Base-by-base conservation (phyloP, 345 rosid genomes). In the Eucalyptus fibrosa region DNA sequence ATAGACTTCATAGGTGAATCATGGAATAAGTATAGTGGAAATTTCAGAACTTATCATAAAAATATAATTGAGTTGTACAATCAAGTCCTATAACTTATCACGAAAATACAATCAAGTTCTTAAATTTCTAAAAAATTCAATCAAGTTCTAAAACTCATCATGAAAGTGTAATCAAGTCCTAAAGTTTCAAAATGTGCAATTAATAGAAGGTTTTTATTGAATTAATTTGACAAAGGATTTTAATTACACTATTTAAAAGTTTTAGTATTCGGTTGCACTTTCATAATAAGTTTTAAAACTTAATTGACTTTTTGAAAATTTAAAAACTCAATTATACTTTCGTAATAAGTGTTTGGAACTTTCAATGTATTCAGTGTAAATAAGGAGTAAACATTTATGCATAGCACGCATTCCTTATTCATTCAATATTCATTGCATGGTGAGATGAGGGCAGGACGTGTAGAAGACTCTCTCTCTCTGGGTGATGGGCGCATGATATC, bases 51-150 rank as follows among this genome's bases (percentile, higher is more conserved):
- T 56, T 10, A 56, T 56, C 0, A 9, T 56, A 19, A 56, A 56
- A 23, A 0, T 56, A 24, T 0, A 56, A 56, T 23, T 56, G 2
- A 56, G 1, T 56, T 24, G 6, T 10, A 56, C 6, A 56, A 56
- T 21, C 1, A 55, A 55, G 0, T 55, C 10, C 0, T 55, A 55
- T 19, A 8, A 21, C 0, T 55, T 8, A 7, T 51, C 0, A 51
- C 0, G 1, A 51, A 55, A 55, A 7, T 21, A 55, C 0, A 55
- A 55, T 55, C 0, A 4, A 55, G 0, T 55, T 2, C 0, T 21
- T 8, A 21, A 55, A 55, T 18, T 21, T 55, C 21, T 0, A 55
- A 55, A 55, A 9, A 21, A 4, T 8, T 55, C 5, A 21, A 55
- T 55, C 10, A 55, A 21, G 0, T 55, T 23, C 0, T 55, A 55